Percentiles rank a stretch among this genome's conserved stretches.
These are phyloP conservation scores for Schizosaccharomyces versatilis DNA, from an alignment of 1,139 yeast genomes.

Conservation along the genomic window DNA sequence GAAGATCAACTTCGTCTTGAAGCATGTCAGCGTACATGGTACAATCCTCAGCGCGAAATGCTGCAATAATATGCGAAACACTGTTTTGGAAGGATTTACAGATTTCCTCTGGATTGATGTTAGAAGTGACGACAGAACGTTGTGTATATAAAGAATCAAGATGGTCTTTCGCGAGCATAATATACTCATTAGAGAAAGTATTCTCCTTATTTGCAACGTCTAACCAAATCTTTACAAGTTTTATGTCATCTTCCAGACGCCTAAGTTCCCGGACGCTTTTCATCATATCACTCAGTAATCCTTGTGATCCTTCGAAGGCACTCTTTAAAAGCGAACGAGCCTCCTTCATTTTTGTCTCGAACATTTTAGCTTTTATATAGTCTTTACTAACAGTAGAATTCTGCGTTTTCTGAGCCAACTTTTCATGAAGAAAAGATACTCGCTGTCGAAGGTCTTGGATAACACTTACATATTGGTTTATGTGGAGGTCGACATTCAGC, in stretches of 20 bases:
- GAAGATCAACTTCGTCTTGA: not conserved
- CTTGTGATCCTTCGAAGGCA: not conserved
- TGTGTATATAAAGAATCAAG: not conserved
- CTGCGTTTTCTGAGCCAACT: slow-evolving; percentile 10
- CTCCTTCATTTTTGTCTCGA: not conserved
- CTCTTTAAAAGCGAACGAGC: not conserved
- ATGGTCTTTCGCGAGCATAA: not conserved
- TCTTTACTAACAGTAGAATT: not conserved
- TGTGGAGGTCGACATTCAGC: slow-evolving; percentile 61
- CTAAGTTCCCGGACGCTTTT: not conserved
- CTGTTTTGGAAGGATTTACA: not conserved
- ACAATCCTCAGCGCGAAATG: not conserved
- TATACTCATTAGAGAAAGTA: not conserved
- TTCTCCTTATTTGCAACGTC: not conserved
- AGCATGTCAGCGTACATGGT: not conserved
- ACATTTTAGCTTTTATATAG: not conserved
- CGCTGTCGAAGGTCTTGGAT: slow-evolving; percentile 64
- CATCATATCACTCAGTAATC: not conserved
- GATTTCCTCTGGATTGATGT: not conserved
- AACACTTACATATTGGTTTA: slow-evolving; percentile 68
- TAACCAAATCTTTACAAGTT: not conserved
- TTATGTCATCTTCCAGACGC: not conserved
- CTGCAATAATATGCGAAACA: not conserved
- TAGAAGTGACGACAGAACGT: not conserved
- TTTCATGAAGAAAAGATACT: slow-evolving; percentile 41